A percentile compares a stretch with the other conserved stretches of the same genome.
Conservation (phyloP, 306 rosid species). For the Quercus mongolica region DNA sequence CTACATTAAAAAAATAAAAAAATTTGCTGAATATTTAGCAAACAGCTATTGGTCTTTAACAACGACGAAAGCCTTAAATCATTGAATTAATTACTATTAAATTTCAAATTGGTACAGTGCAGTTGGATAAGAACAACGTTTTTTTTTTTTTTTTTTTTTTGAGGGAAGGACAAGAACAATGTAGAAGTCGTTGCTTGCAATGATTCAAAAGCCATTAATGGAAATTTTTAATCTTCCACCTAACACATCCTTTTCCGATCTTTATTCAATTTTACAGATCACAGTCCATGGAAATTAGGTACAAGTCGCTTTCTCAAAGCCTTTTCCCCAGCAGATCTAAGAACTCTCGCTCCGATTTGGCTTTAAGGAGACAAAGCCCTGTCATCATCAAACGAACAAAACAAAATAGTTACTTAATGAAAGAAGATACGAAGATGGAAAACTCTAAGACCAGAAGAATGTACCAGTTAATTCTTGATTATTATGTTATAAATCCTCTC, state of each 20-base stretch:
- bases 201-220: not conserved
- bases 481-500: not conserved
- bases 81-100: not conserved
- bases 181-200: not conserved
- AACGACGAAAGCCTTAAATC: not conserved
- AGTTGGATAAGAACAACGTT: constrained; percentile 3
- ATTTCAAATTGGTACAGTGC: not conserved
- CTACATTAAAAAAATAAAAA: no score
- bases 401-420: no score
- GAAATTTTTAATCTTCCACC: not conserved
- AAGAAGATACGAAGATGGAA: no score
- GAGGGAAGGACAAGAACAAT: not conserved
- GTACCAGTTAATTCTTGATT: not conserved
- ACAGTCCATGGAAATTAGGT: not conserved
- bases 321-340: not conserved
- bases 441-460: no score
- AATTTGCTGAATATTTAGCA: no score
- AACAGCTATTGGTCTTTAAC: not conserved
- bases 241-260: not conserved
- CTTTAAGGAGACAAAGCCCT: constrained; percentile 38
- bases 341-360: constrained; percentile 54
- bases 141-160: no score
- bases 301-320: not conserved
- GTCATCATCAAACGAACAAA: not conserved
- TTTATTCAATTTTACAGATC: not conserved